Evolutionary conservation across 108 stramenopile species (phyloP), one percentile per base, ranked within the genome.

Genomic region (Craspedostauros australis): DNA sequence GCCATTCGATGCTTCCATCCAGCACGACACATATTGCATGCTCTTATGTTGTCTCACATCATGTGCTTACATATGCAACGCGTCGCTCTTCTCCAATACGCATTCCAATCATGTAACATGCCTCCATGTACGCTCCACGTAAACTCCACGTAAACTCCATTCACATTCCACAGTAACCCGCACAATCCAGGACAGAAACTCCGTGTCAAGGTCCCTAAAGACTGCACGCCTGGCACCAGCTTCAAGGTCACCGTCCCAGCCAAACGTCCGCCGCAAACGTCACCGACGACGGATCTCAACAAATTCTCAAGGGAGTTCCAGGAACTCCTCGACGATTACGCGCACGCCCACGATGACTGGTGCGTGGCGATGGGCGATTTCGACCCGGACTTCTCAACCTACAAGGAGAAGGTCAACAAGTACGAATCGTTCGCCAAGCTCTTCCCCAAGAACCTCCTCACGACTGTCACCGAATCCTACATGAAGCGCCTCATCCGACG

Each of bases 231-330:
- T 12, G 89, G 86, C 6, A 62, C 67, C 16, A 79, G 68, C 46
- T 88, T 86, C 51, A 68, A 71, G 26, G 90, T 83, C 7, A 83
- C 66, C 8, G 79, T 91, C 6, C 85, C 90, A 11, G 64, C 63
- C 39, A 58, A 69, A 39, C 54, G 34, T 16, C 36, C 39, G 23
- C 44, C 48, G 2, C 39, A 41, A 34, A 25, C 57, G 18, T 25
- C 42, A 1, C 51, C 39, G 16, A 21, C 32, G 60, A 64, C 47
- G 24, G 79, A 84, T 20, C 38, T 34, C 7, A 91, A 91, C 49
- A 82, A 71, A 46, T 67, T 82, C 19, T 54, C 81, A 26, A 64
- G 73, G 30, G 78, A 79, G 18, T 62, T 82, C 2, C 75, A 80
- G 55, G 77, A 79, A 33, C 46, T 57, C 1, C 22, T 79, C 22